These are phyloP conservation scores for Sophora flavescens DNA, from an alignment of 306 rosid genomes.

Conservation along the genomic window DNA sequence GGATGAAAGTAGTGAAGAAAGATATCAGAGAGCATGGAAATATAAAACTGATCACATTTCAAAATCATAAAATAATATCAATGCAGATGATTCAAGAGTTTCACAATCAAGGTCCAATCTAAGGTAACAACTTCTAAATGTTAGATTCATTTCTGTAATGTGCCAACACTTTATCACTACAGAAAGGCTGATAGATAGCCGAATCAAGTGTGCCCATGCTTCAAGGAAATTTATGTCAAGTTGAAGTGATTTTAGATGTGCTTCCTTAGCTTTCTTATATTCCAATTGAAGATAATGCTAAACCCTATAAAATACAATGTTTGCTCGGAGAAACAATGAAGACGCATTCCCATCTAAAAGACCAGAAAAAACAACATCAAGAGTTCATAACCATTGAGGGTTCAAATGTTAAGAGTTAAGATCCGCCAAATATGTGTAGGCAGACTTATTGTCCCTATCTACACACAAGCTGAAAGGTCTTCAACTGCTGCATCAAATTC, in stretches of 20 bases:
- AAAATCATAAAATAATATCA: conserved; percentile 20
- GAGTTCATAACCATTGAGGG: conserved; percentile 30
- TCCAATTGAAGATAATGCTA: conserved; percentile 85
- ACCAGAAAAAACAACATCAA: conserved; percentile 37
- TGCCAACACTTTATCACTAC: conserved; percentile 30
- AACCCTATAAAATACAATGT: conserved; percentile 64
- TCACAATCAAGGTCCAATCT: conserved; percentile 19
- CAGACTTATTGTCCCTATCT: conserved; percentile 80
- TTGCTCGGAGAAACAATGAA: conserved; percentile 34
- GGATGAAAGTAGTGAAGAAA: neutral
- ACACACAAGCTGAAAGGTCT: conserved; percentile 79
- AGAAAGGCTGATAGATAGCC: conserved; percentile 57
- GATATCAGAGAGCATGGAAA: neutral
- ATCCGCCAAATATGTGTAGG: conserved; percentile 83
- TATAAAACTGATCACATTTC: neutral
- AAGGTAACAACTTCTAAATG: conserved; percentile 8
- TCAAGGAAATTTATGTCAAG: conserved; percentile 78
- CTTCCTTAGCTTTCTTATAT: conserved; percentile 83
- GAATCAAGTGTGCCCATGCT: conserved; percentile 90
- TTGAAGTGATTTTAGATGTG: conserved; percentile 78
- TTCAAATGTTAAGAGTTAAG: conserved; percentile 40
- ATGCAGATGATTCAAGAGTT: neutral
- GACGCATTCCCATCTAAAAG: conserved; percentile 23
- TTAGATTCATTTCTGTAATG: conserved; percentile 27
- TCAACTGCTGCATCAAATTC: conserved; percentile 77